Conservation (phyloP, 192 early-diverging fungal species). For the Backusella westeae region DNA sequence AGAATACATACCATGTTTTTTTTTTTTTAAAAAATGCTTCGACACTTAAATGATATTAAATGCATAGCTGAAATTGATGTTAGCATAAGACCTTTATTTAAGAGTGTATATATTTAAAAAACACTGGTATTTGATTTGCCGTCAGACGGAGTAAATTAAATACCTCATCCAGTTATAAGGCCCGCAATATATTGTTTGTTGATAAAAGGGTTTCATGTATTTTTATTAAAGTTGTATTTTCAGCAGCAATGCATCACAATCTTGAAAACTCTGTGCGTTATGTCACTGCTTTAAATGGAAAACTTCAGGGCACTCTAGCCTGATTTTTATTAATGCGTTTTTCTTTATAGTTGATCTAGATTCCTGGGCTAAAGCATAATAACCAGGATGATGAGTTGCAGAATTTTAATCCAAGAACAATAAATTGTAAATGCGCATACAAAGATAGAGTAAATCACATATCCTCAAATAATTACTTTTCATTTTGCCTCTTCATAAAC, state of each 20-base stretch:
- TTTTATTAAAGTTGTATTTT: not conserved
- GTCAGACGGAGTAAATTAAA: not conserved
- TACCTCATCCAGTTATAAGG: not conserved
- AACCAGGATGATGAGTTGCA: not conserved
- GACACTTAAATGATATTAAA: too few relatives aligned
- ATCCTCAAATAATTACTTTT: not conserved
- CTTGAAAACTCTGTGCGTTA: not conserved
- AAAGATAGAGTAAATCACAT: not conserved
- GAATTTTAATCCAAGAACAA: not conserved
- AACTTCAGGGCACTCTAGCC: not conserved
- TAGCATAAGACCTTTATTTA: not conserved
- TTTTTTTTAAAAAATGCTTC: too few relatives aligned
- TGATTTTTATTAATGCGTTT: not conserved
- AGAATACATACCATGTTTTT: too few relatives aligned
- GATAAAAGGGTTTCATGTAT: not conserved
- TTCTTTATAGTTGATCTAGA: not conserved
- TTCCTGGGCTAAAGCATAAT: not conserved
- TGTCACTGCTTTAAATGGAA: not conserved
- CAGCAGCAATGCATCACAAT: not conserved
- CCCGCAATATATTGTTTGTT: not conserved
- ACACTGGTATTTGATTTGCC: not conserved
- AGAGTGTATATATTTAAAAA: not conserved
- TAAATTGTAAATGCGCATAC: not conserved
- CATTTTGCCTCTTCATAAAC: not conserved
- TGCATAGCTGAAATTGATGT: too few relatives aligned